Base-by-base conservation (phyloP, 2,329 filamentous ascomycete genomes). In the Penicillium sp. region DNA sequence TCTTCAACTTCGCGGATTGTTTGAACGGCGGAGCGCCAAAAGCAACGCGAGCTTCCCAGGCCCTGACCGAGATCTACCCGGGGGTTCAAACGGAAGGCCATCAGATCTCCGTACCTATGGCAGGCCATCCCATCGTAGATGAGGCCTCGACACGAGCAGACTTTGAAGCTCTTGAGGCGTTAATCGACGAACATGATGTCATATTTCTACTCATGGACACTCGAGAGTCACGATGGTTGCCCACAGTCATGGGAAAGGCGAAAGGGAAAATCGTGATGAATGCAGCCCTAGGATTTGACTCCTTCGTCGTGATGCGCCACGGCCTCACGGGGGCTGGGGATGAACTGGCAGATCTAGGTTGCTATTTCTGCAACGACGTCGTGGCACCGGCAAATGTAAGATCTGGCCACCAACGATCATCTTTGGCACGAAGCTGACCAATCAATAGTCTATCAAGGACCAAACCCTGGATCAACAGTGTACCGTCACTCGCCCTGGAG, bases 351-450 rank as follows among this genome's bases (percentile, higher is more conserved):
- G 81, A 87, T 17, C 74, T 97, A 17, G 93, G 93, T 7, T 98
- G 93, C 68, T 98, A 98, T 64, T 98, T 97, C 67, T 98, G 93
- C 70, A 97, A 94, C 58, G 93, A 98, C 63, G 91, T 98, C 17
- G 91, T 97, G 34, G 87, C 91, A 5, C 93, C 93, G 15, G 84
- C 84, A 47, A 88, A 97, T 70, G 90, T 94, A 72, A 80, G 84
- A 77, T 23, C 28, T 21, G 25, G 14, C 13, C 10, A 13, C 14
- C 28, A 33, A 18, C 23, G 28, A 32, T 34, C 2, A 6, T 9
- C 17, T 45, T 28, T 25, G 36, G 42, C 36, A 29, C 40, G 35
- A 10, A 18, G 33, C 48, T 55, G 40, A 54, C 41, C 23, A 29
- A 25, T n/a, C 18, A 44, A 33, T 57, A 94, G 87, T 95, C 89